phyloP scores from a whole-genome alignment of 2,329 filamentous ascomycete species.

The Dryadomyces quercus-mongolicae region DNA sequence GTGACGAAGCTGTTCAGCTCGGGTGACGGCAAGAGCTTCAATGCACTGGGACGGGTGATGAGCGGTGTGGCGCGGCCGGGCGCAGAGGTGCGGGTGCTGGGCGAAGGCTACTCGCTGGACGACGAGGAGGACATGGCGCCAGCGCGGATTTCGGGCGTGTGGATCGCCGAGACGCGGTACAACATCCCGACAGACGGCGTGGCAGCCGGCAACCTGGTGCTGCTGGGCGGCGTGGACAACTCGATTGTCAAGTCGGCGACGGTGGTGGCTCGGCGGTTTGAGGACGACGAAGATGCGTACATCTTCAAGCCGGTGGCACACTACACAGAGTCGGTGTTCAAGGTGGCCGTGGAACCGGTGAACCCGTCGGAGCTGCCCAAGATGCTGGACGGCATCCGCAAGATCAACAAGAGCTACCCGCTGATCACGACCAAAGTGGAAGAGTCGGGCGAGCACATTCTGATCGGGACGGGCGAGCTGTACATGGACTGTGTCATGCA shows the following conservation, averaged over 20 bases:
- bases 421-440: slow-evolving; percentile 94
- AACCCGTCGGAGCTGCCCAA: slow-evolving; percentile 97
- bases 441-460: slow-evolving; percentile 91
- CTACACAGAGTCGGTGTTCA: slow-evolving; percentile 95
- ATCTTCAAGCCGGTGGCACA: slow-evolving; percentile 90
- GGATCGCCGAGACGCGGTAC: slow-evolving; percentile 86
- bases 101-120: slow-evolving; percentile 90
- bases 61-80: slow-evolving; percentile 80
- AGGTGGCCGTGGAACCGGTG: slow-evolving; percentile 94
- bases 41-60: slow-evolving; percentile 82
- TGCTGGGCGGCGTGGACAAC: slow-evolving; percentile 90
- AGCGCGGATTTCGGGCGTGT: slow-evolving; percentile 74
- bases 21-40: slow-evolving; percentile 78
- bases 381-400: slow-evolving; percentile 93
- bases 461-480: slow-evolving; percentile 92
- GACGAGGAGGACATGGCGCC: slow-evolving; percentile 96
- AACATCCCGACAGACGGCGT: slow-evolving; percentile 85
- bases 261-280: slow-evolving; percentile 65
- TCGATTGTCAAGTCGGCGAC: slow-evolving; percentile 97
- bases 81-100: slow-evolving; percentile 76
- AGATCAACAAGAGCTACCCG: slow-evolving; percentile 96
- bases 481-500: slow-evolving; percentile 99
- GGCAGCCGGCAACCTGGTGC: slow-evolving; percentile 83
- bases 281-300: slow-evolving; percentile 82
- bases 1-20: slow-evolving; percentile 90